phyloP scores from a whole-genome alignment of 2,329 filamentous ascomycete species.

The Aspergillus sp. region DNA sequence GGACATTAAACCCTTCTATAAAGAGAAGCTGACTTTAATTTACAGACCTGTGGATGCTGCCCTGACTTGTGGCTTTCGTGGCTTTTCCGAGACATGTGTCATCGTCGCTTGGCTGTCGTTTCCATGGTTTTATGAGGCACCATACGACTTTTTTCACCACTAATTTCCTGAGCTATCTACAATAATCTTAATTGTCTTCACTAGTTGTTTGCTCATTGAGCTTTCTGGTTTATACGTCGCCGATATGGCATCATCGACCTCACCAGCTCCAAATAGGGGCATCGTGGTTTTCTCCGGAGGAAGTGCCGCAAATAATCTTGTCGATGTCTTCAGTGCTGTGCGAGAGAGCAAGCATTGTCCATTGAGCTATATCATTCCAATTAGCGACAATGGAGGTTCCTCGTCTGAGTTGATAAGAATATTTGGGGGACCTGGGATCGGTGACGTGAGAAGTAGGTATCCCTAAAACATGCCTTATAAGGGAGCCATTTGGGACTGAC shows the following conservation, averaged over 20 bases:
- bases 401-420: slow-evolving; percentile 91
- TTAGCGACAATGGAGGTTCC: slow-evolving; percentile 92
- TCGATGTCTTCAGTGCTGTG: slow-evolving; percentile 76
- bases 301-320: slow-evolving; percentile 88
- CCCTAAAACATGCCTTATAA: not conserved
- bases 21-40: too few species aligned
- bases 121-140: too few species aligned
- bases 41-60: too few species aligned
- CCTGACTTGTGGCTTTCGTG: too few species aligned
- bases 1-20: too few species aligned
- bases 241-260: slow-evolving; percentile 1
- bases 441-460: slow-evolving; percentile 66
- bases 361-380: slow-evolving; percentile 84
- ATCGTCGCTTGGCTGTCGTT: too few species aligned
- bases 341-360: slow-evolving; percentile 61
- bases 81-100: too few species aligned
- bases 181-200: too few species aligned
- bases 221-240: slow-evolving; percentile 1
- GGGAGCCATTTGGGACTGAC: not conserved
- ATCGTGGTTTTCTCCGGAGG: slow-evolving; percentile 88
- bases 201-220: not conserved
- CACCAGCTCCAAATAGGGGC: slow-evolving; percentile 37
- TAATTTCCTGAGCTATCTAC: too few species aligned
- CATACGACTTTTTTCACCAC: too few species aligned
- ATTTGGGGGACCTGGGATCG: slow-evolving; percentile 85